Percentiles rank a stretch among this genome's conserved stretches.
Conservation (phyloP, 305 asterid species). For the Fraxinus ornus region DNA sequence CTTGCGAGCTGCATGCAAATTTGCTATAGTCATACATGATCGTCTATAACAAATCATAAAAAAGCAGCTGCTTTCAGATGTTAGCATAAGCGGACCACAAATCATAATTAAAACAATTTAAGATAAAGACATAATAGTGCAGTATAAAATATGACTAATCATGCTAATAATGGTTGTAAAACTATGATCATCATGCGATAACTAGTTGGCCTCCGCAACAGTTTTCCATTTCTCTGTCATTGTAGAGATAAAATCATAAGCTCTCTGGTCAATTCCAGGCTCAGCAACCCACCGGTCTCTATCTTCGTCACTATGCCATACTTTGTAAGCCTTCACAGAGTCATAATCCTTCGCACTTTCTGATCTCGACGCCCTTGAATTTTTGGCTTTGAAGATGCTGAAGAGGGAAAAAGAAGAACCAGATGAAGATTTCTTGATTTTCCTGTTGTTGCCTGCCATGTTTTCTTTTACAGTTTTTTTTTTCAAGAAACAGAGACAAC, state of each 20-base stretch:
- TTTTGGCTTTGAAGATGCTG: constrained; percentile 36
- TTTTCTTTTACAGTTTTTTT: not conserved
- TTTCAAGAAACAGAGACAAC: not conserved
- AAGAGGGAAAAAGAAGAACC: constrained; percentile 34
- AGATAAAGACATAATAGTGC: not conserved
- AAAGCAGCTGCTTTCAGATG: not conserved
- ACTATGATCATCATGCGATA: not conserved
- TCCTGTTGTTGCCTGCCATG: constrained; percentile 40
- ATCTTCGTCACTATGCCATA: constrained; percentile 40
- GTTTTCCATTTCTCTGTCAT: constrained; percentile 25
- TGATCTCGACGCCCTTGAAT: constrained; percentile 22
- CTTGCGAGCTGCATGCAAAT: not conserved
- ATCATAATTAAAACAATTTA: constrained; percentile 21
- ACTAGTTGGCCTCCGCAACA: constrained; percentile 18
- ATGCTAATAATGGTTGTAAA: not conserved
- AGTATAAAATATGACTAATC: not conserved
- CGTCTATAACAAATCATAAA: not conserved
- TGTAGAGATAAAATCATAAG: constrained; percentile 25
- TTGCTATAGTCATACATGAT: not conserved
- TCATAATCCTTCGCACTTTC: constrained; percentile 40
- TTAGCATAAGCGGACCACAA: constrained; percentile 7
- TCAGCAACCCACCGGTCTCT: constrained; percentile 39
- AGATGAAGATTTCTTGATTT: constrained; percentile 32
- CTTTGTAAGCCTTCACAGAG: constrained; percentile 29
- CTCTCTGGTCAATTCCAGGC: constrained; percentile 36